Evolutionary conservation across 2,329 filamentous ascomycete species (phyloP).

Genomic region (Lachnellula suecica): DNA sequence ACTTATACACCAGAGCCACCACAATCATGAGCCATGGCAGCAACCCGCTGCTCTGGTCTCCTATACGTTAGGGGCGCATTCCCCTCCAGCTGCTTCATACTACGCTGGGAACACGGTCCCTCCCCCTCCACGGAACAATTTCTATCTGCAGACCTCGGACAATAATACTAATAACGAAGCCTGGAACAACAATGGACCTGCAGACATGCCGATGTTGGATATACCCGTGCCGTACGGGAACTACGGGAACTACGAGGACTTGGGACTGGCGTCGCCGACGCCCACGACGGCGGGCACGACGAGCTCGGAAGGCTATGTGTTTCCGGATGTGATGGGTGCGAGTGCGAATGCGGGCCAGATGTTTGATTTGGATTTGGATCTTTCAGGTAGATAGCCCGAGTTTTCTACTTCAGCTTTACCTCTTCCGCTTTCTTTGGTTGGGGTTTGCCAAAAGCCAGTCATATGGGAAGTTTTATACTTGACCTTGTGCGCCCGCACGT

Average conservation of each 20-base stretch:
- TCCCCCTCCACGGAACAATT: conserved; percentile 14
- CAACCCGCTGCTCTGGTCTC: conserved; percentile 9
- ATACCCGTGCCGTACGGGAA: conserved; percentile 24
- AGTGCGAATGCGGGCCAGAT: conserved; percentile 11
- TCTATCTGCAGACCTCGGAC: conserved; percentile 14
- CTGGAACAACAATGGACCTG: conserved; percentile 6
- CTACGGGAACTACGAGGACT: conserved; percentile 24
- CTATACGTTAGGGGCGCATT: conserved; percentile 21
- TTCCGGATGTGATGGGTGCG: conserved; percentile 17
- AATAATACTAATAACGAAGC: background rate
- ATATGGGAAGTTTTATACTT: background rate
- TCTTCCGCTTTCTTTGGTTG: background rate
- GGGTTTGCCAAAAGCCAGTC: background rate
- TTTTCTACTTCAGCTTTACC: background rate
- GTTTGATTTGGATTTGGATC: conserved; percentile 17
- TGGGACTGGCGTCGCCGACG: conserved; percentile 18
- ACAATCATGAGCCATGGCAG: conserved; percentile 9
- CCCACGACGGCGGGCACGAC: conserved; percentile 22
- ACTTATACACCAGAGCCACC: conserved; percentile 10
- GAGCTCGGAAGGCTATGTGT: conserved; percentile 22
- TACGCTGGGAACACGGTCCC: conserved; percentile 15
- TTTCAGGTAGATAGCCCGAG: conserved; percentile 19
- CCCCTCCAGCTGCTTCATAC: too few relatives aligned
- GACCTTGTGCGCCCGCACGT: background rate
- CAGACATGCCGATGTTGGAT: conserved; percentile 21